phyloP scores from a whole-genome alignment of 192 early-diverging fungal genomes.

The Gonapodya prolifera region DNA sequence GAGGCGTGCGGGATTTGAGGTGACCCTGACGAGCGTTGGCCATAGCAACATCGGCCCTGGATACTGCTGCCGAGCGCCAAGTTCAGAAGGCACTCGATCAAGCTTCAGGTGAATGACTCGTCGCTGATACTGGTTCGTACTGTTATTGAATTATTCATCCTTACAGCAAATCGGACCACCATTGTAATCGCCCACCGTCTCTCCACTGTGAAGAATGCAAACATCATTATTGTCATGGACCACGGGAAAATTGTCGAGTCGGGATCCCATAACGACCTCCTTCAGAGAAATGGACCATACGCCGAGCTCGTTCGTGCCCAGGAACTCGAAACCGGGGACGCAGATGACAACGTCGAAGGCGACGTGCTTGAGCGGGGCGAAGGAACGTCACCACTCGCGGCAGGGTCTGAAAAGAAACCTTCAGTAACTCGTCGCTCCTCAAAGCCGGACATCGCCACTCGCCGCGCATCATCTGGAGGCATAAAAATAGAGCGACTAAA shows the following conservation, averaged over 20 bases:
- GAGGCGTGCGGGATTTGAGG: neutral
- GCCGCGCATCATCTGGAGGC: no score
- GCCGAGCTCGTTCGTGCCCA: conserved; percentile 50
- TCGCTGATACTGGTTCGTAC: no score
- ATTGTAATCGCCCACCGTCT: conserved; percentile 86
- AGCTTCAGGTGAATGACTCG: no score
- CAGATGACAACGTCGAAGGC: no score
- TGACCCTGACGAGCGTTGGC: neutral
- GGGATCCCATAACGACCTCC: conserved; percentile 68
- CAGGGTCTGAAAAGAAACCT: no score
- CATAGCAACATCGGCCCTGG: conserved; percentile 69
- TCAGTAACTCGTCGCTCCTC: no score
- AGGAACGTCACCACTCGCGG: no score
- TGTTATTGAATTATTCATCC: no score
- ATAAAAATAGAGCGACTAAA: no score
- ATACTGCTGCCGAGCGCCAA: conserved; percentile 55
- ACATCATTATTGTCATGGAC: conserved; percentile 75
- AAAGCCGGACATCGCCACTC: no score
- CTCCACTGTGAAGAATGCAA: conserved; percentile 73
- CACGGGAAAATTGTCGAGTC: conserved; percentile 44
- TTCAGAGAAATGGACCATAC: conserved; percentile 21
- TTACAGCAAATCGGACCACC: no score
- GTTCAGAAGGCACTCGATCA: conserved; percentile 75
- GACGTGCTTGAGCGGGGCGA: conserved; percentile 10
- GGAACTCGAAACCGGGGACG: conserved; percentile 31